phyloP scores from a whole-genome alignment of 345 rosid species.

The Aquilaria malaccensis region DNA sequence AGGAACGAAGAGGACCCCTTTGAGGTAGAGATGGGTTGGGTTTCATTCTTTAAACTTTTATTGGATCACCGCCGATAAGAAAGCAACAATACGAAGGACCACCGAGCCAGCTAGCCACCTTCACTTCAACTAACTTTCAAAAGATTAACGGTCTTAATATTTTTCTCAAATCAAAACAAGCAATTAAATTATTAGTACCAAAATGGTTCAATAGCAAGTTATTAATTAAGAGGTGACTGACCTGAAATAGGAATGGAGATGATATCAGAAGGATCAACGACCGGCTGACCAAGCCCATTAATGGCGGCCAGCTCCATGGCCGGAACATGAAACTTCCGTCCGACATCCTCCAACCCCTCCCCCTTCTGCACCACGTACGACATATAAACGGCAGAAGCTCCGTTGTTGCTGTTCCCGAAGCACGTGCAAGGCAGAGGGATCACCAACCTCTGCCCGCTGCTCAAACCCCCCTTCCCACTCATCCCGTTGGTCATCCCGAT shows the following conservation, averaged over 20 bases:
- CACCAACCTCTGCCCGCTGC: conserved; percentile 10
- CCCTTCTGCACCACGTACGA: conserved; percentile 17
- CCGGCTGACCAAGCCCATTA: conserved; percentile 15
- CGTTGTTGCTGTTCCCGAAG: conserved; percentile 17
- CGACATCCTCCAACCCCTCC: conserved; percentile 3
- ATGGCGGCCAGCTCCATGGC: conserved; percentile 14
- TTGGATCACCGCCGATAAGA: too few species aligned
- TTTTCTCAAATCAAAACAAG: background rate
- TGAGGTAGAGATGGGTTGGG: too few species aligned
- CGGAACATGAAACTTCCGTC: background rate
- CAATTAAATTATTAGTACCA: background rate
- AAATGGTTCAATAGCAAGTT: background rate
- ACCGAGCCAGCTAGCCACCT: too few species aligned
- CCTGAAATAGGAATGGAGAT: conserved; percentile 20
- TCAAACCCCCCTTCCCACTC: conserved; percentile 1
- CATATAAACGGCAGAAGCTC: conserved; percentile 13
- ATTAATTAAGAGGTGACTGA: background rate
- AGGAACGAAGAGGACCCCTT: too few species aligned
- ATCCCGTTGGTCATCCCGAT: conserved; percentile 8
- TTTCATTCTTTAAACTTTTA: too few species aligned
- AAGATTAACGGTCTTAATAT: too few species aligned
- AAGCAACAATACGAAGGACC: too few species aligned
- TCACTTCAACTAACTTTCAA: too few species aligned
- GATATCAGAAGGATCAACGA: conserved; percentile 16
- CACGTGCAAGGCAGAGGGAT: conserved; percentile 16